Evolutionary conservation across 2,329 filamentous ascomycete species (phyloP).

Genomic region (Colletotrichum paranaense): DNA sequence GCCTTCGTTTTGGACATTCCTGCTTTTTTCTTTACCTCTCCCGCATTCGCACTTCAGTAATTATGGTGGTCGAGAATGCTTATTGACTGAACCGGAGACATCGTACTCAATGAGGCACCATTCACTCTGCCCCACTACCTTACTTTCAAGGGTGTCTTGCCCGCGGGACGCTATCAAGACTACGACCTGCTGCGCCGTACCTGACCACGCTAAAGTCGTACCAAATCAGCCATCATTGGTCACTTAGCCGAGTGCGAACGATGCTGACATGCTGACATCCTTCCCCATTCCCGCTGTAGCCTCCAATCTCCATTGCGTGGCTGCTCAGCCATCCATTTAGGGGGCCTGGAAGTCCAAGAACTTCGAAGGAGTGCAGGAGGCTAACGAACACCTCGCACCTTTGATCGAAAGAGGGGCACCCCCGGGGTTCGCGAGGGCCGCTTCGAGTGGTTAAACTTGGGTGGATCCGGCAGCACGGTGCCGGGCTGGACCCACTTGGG

Average conservation of each 20-base stretch:
- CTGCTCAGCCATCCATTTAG: slow-evolving; percentile 5
- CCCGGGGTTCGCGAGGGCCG: neutral
- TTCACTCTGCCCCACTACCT: neutral
- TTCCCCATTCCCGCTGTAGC: neutral
- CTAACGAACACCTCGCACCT: neutral
- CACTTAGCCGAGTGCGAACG: slow-evolving; percentile 23
- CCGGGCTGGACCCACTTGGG: slow-evolving; percentile 22
- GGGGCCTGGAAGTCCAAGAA: too few species aligned
- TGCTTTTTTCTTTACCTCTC: neutral
- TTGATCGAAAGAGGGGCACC: neutral
- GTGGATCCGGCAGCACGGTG: slow-evolving; percentile 23
- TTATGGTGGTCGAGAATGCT: neutral
- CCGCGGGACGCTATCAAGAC: neutral
- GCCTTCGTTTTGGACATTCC: slow-evolving; percentile 13
- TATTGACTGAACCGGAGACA: neutral
- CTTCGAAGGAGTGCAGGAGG: neutral
- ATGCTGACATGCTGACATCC: slow-evolving; percentile 2
- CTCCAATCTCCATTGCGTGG: neutral
- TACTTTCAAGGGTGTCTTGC: neutral
- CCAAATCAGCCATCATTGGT: slow-evolving; percentile 11
- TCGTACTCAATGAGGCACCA: neutral
- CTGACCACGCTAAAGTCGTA: neutral
- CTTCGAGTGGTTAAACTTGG: slow-evolving; percentile 2
- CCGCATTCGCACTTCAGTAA: neutral
- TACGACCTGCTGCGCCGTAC: neutral